phyloP scores from a whole-genome alignment of 1,139 yeast genomes.

The Taphrina flavorubra region DNA sequence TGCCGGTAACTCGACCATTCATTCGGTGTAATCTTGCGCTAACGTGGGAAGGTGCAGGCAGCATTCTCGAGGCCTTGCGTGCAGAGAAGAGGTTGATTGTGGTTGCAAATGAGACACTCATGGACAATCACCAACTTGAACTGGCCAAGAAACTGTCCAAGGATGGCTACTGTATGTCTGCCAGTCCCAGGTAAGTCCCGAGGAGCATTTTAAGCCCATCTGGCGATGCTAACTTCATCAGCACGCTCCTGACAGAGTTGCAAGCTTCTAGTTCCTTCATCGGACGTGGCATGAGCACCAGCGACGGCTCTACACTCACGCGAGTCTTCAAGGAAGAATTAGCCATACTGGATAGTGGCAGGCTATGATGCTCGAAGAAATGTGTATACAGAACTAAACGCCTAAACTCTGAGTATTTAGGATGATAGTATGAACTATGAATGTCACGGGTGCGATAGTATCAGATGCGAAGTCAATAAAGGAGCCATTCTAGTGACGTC shows the following conservation, averaged over 20 bases:
- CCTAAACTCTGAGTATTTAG: neutral
- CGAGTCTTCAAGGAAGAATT: neutral
- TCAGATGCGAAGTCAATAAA: neutral
- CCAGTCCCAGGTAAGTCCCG: slow-evolving; percentile 40
- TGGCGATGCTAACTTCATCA: neutral
- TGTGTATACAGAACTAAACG: neutral
- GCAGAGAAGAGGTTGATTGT: slow-evolving; percentile 59
- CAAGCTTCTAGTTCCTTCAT: neutral
- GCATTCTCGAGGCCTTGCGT: slow-evolving; percentile 77
- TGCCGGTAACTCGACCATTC: slow-evolving; percentile 60
- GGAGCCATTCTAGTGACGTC: neutral
- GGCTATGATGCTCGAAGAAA: neutral
- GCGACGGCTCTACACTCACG: neutral
- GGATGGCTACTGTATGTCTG: slow-evolving; percentile 51
- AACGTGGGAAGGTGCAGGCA: slow-evolving; percentile 67
- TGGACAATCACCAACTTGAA: slow-evolving; percentile 88
- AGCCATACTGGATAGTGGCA: neutral
- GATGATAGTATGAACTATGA: neutral
- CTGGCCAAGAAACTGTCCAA: slow-evolving; percentile 66
- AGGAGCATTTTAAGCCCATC: neutral
- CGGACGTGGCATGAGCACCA: neutral
- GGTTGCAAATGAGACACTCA: slow-evolving; percentile 70
- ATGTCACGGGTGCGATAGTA: too few relatives aligned
- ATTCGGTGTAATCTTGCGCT: neutral
- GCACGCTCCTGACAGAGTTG: neutral